Evolutionary conservation across 768 basidiomycete species (phyloP).

Genomic region (Exidia glandulosa): DNA sequence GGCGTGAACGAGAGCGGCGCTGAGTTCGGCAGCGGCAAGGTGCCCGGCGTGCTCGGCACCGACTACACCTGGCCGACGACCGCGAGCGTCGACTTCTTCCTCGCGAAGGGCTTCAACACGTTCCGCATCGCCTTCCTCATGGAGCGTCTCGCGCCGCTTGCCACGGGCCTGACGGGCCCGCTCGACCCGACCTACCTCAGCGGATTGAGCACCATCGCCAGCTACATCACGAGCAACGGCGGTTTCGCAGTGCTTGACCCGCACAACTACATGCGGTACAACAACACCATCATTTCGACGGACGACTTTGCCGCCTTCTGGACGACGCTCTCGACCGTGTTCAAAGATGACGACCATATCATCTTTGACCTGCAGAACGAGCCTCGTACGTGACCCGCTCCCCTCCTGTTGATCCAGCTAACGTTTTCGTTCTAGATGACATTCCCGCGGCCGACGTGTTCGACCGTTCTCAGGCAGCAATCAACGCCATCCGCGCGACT

Average conservation of each 20-base stretch:
- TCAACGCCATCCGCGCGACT: constrained; percentile 50
- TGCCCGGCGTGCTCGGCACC: constrained; percentile 34
- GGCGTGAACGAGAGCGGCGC: constrained; percentile 54
- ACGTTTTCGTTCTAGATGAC: constrained; percentile 26
- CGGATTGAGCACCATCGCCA: constrained; percentile 39
- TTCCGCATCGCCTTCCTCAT: constrained; percentile 53
- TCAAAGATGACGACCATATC: constrained; percentile 49
- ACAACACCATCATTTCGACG: constrained; percentile 20
- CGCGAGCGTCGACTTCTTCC: constrained; percentile 33
- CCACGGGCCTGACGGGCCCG: constrained; percentile 41
- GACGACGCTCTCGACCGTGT: too few species aligned
- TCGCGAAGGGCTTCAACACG: constrained; percentile 46
- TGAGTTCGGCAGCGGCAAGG: constrained; percentile 42
- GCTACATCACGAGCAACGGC: constrained; percentile 51
- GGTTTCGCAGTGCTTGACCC: constrained; percentile 46
- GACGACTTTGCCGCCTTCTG: too few species aligned
- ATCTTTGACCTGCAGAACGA: constrained; percentile 35
- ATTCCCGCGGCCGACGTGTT: too few species aligned
- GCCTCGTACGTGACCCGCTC: constrained; percentile 11
- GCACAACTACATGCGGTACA: constrained; percentile 56
- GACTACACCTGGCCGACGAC: constrained; percentile 42
- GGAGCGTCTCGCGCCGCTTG: constrained; percentile 44
- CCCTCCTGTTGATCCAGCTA: constrained; percentile 3
- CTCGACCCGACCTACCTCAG: constrained; percentile 43
- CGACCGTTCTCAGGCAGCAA: constrained; percentile 37